Evolutionary conservation across 2,329 filamentous ascomycete species (phyloP).

Genomic region (Clonostachys rhizophaga): DNA sequence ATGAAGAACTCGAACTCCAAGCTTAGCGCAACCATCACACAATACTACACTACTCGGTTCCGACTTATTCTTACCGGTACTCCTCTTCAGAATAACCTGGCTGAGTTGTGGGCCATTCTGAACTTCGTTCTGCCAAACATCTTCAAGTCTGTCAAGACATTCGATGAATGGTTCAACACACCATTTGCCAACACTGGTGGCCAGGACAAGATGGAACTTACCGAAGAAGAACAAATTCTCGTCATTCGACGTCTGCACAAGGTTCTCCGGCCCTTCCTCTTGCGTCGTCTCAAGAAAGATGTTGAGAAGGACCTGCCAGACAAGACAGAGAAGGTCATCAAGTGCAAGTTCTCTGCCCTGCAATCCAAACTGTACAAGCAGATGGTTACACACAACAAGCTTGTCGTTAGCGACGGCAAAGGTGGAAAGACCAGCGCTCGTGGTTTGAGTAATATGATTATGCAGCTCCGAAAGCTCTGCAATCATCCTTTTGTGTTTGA

Average conservation of each 20-base stretch:
- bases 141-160: constrained; percentile 98
- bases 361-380: constrained; percentile 96
- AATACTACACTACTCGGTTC: constrained; percentile 93
- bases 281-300: constrained; percentile 98
- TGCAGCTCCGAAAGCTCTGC: constrained; percentile 97
- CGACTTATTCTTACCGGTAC: constrained; percentile 97
- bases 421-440: constrained; percentile 91
- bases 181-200: constrained; percentile 97
- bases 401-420: constrained; percentile 92
- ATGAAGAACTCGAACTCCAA: constrained; percentile 99
- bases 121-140: constrained; percentile 98
- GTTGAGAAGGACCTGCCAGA: constrained; percentile 98
- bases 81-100: constrained; percentile 92
- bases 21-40: constrained; percentile 87
- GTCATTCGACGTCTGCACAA: constrained; percentile 98
- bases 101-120: constrained; percentile 94
- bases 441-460: constrained; percentile 98
- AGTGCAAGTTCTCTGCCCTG: constrained; percentile 95
- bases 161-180: constrained; percentile 99
- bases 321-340: constrained; percentile 99
- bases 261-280: constrained; percentile 92
- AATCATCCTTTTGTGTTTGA: constrained; percentile 99
- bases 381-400: constrained; percentile 91
- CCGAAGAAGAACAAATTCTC: constrained; percentile 98
- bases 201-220: constrained; percentile 98